Percentiles rank a stretch among this genome's conserved stretches.
These are phyloP conservation scores for Ophiostoma piceae DNA, from an alignment of 2,329 filamentous ascomycete species.

Conservation along the genomic window DNA sequence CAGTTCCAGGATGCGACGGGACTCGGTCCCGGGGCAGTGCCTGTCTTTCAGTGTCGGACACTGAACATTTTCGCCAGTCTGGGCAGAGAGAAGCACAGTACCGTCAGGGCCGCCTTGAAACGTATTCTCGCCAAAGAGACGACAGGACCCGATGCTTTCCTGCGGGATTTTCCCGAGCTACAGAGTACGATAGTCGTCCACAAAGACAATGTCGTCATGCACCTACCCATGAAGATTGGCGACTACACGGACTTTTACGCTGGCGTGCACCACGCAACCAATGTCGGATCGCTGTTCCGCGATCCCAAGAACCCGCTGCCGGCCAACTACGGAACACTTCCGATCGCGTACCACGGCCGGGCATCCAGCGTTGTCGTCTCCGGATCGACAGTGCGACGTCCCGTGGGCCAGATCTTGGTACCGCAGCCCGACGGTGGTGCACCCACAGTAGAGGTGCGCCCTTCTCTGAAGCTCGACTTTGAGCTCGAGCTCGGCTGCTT, in stretches of 20 bases:
- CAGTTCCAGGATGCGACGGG: not conserved
- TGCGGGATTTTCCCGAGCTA: slow-evolving; percentile 9
- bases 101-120: slow-evolving; percentile 3
- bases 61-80: slow-evolving; percentile 20
- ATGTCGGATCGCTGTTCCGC: slow-evolving; percentile 36
- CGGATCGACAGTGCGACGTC: slow-evolving; percentile 66
- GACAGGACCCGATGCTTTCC: not conserved
- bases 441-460: not conserved
- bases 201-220: not conserved
- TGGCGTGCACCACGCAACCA: slow-evolving; percentile 18
- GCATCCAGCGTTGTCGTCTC: slow-evolving; percentile 71
- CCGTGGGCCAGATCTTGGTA: slow-evolving; percentile 64
- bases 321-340: slow-evolving; percentile 75
- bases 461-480: slow-evolving; percentile 59
- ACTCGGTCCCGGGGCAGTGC: not conserved
- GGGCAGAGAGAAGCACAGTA: slow-evolving; percentile 13
- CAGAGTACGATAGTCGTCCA: not conserved
- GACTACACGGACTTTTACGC: slow-evolving; percentile 25
- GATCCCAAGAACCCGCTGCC: slow-evolving; percentile 65
- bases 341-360: slow-evolving; percentile 76
- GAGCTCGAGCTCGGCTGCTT: slow-evolving; percentile 78
- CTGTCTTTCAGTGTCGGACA: not conserved
- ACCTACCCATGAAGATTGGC: slow-evolving; percentile 23
- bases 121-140: not conserved
- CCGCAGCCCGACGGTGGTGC: not conserved